Evolutionary conservation across 2,329 filamentous ascomycete genomes (phyloP), one percentile per base, ranked within the genome.

Genomic region (Penicillium concentricum): DNA sequence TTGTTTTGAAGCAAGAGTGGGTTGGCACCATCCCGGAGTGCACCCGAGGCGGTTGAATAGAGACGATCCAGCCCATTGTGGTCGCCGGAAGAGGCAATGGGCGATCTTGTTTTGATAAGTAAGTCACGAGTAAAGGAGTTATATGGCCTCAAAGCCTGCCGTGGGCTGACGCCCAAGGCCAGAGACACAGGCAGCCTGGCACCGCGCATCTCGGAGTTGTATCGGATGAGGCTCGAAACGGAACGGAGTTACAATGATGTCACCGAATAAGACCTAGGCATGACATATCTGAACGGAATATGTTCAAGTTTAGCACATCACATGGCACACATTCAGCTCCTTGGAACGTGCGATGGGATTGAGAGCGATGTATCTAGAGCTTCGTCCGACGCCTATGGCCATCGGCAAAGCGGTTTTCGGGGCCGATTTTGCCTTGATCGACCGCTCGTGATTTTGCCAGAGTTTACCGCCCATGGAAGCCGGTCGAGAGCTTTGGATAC

Each of bases 171-270:
- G 57, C 71, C 69, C 63, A 69, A 64, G 57, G 68, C 61, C 64
- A 72, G 69, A 62, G 72, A 67, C 39, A 68, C 69, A 57, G 75
- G 71, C 59, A 74, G 67, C 67, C 71, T 69, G 56, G 74, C 69
- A 69, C 73, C 72, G 74, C 76, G 74, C 74, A 78, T 77, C 61
- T 72, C 71, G 65, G 63, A 64, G 56, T 63, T 65, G 58, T 60
- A 47, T 56, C 34, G 45, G 44, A 51, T 15, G 53, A 59, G 49
- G 48, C 57, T 56, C 50, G 39, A 62, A 60, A 58, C 53, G 20
- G 20, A 51, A 51, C 24, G 61, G 58, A 62, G 56, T 62, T 61
- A 62, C 30, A 63, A 63, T 54, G 58, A 62, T 63, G 63, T 71
- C 63, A 67, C 59, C 59, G 63, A 61, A 54, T 53, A 34, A 48